phyloP scores from a whole-genome alignment of 768 basidiomycete species.

The Trichaptum fuscoviolaceum region DNA sequence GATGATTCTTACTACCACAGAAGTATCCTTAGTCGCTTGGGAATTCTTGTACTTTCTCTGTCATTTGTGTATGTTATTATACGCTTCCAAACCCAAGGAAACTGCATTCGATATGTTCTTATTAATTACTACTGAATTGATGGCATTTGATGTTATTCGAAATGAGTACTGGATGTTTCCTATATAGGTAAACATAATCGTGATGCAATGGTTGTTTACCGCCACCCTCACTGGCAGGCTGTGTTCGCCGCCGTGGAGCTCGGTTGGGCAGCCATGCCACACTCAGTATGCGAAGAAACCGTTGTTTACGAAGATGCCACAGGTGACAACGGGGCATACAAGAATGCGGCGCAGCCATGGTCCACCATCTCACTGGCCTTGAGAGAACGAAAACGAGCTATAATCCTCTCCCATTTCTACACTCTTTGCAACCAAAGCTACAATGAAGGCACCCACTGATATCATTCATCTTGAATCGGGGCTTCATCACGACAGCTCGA shows the following conservation, averaged over 20 bases:
- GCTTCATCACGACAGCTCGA: neutral
- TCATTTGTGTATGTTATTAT: too few species aligned
- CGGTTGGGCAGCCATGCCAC: neutral
- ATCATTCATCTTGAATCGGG: neutral
- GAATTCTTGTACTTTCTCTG: too few species aligned
- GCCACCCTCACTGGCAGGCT: neutral
- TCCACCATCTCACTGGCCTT: neutral
- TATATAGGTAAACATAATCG: neutral
- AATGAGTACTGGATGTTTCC: neutral
- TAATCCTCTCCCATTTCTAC: neutral
- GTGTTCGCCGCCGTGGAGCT: neutral
- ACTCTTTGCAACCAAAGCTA: neutral
- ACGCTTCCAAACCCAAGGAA: too few species aligned
- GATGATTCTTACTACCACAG: too few species aligned
- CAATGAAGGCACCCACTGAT: neutral
- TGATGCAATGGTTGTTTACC: neutral
- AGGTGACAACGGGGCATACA: neutral
- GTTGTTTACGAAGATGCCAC: neutral
- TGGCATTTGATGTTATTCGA: too few species aligned
- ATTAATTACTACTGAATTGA: too few species aligned
- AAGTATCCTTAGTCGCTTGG: too few species aligned
- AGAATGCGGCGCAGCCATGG: too few species aligned
- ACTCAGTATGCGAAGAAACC: neutral
- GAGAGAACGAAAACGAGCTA: neutral
- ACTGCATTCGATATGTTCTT: too few species aligned